Percentiles rank a stretch among this genome's conserved stretches.
phyloP scores from a whole-genome alignment of 75 land plant genomes.

The Azolla pinnata region DNA sequence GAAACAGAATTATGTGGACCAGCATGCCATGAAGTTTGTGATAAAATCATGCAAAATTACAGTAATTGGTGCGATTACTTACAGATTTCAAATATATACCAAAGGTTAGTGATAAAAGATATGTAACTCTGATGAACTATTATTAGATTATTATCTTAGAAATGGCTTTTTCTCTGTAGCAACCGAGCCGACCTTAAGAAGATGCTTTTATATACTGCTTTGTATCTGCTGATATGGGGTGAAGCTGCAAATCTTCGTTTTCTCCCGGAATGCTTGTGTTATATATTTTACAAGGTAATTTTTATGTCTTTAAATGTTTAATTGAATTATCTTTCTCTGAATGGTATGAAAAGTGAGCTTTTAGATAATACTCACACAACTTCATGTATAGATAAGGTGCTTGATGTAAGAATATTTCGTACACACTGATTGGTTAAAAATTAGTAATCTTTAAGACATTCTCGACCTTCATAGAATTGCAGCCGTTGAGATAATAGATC shows the following conservation, averaged over 20 bases:
- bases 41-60: neutral
- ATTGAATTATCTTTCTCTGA: no score
- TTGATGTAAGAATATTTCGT: no score
- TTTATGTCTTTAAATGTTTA: no score
- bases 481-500: no score
- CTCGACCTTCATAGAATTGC: no score
- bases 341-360: no score
- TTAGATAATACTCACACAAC: no score
- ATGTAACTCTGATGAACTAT: neutral
- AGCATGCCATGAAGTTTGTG: neutral
- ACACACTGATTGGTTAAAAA: no score
- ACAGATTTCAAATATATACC: neutral
- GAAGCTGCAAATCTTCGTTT: neutral
- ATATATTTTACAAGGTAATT: neutral
- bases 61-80: neutral
- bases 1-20: no score
- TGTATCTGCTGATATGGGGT: neutral
- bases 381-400: no score
- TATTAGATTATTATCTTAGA: neutral
- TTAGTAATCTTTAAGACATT: no score
- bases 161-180: neutral
- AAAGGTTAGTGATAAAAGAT: neutral
- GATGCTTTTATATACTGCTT: neutral
- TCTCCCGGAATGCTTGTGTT: neutral
- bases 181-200: neutral